A percentile compares a stretch with the other conserved stretches of the same genome.
phyloP scores from a whole-genome alignment of 495 filamentous ascomycete species.

The Aspergillus avenaceus region DNA sequence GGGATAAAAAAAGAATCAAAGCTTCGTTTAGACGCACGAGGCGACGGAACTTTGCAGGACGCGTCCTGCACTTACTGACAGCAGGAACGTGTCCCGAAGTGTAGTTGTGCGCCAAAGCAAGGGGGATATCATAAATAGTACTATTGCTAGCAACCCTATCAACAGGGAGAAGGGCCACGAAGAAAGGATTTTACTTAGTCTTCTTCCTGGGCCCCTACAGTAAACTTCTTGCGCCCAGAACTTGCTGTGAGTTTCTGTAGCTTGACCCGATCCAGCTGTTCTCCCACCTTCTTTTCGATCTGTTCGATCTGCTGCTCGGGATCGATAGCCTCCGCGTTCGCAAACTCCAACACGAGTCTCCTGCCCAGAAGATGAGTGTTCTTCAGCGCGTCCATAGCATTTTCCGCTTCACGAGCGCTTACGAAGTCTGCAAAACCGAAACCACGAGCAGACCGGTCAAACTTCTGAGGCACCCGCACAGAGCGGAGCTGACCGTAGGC shows the following conservation, averaged over 20 bases:
- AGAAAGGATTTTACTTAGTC: slow-evolving; percentile 50
- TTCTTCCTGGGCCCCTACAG: slow-evolving; percentile 67
- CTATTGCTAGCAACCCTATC: slow-evolving; percentile 21
- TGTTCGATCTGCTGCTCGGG: slow-evolving; percentile 92
- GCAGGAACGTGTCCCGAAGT: slow-evolving; percentile 41
- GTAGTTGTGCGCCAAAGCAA: slow-evolving; percentile 39
- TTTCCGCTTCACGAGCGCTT: slow-evolving; percentile 86
- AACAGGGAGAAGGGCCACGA: slow-evolving; percentile 29
- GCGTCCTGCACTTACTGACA: slow-evolving; percentile 35
- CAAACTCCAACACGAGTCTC: slow-evolving; percentile 84
- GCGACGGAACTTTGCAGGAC: slow-evolving; percentile 20
- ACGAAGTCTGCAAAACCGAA: slow-evolving; percentile 98
- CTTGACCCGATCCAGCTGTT: slow-evolving; percentile 82
- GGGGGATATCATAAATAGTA: slow-evolving; percentile 22
- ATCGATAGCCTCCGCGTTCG: slow-evolving; percentile 77
- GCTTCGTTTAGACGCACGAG: slow-evolving; percentile 23
- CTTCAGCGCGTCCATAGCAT: slow-evolving; percentile 82
- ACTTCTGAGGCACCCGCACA: slow-evolving; percentile 91
- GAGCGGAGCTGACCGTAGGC: slow-evolving; percentile 88
- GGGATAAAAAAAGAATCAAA: slow-evolving; percentile 16
- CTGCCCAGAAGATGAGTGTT: slow-evolving; percentile 92
- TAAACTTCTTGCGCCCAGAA: slow-evolving; percentile 80
- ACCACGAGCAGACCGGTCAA: slow-evolving; percentile 78
- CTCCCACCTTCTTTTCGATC: slow-evolving; percentile 91
- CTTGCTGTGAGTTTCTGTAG: slow-evolving; percentile 82